phyloP scores from a whole-genome alignment of 805 yeast species.

The Citeromyces matritensis region DNA sequence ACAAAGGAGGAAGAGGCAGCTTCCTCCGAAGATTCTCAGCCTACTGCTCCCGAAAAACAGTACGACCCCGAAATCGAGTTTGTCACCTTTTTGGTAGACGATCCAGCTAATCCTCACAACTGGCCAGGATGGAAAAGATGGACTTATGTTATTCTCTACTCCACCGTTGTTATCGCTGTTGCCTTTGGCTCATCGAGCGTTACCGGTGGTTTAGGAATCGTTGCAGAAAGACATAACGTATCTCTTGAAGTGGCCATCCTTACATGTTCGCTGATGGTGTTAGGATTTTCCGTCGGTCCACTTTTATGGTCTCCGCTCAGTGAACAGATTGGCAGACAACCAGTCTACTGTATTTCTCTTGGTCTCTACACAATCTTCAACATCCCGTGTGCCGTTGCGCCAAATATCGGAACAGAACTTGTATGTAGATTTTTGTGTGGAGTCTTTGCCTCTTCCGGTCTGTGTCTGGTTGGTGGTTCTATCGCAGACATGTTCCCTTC shows the following conservation, averaged over 20 bases:
- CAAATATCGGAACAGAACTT: slow-evolving; percentile 66
- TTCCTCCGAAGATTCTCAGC: slow-evolving; percentile 5
- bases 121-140: slow-evolving; percentile 50
- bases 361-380: slow-evolving; percentile 65
- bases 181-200: slow-evolving; percentile 91
- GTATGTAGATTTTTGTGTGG: slow-evolving; percentile 83
- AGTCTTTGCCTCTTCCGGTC: slow-evolving; percentile 70
- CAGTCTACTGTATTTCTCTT: slow-evolving; percentile 68
- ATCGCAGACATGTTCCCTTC: slow-evolving; percentile 80
- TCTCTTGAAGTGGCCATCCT: slow-evolving; percentile 66
- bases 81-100: slow-evolving; percentile 67
- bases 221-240: slow-evolving; percentile 53
- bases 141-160: slow-evolving; percentile 52
- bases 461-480: slow-evolving; percentile 82
- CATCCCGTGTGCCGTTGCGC: slow-evolving; percentile 76
- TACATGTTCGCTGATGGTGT: slow-evolving; percentile 75
- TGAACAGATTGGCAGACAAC: slow-evolving; percentile 76
- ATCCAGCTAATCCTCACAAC: slow-evolving; percentile 84
- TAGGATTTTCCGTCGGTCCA: slow-evolving; percentile 83
- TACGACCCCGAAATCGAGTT: slow-evolving; percentile 62
- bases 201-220: slow-evolving; percentile 69
- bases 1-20: slow-evolving; percentile 4
- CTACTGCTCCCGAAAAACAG: slow-evolving; percentile 11
- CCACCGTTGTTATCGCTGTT: slow-evolving; percentile 69
- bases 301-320: slow-evolving; percentile 80